A percentile compares a stretch with the other conserved stretches of the same genome.
phyloP scores from a whole-genome alignment of 2,329 filamentous ascomycete species.

The Fusarium sp. region DNA sequence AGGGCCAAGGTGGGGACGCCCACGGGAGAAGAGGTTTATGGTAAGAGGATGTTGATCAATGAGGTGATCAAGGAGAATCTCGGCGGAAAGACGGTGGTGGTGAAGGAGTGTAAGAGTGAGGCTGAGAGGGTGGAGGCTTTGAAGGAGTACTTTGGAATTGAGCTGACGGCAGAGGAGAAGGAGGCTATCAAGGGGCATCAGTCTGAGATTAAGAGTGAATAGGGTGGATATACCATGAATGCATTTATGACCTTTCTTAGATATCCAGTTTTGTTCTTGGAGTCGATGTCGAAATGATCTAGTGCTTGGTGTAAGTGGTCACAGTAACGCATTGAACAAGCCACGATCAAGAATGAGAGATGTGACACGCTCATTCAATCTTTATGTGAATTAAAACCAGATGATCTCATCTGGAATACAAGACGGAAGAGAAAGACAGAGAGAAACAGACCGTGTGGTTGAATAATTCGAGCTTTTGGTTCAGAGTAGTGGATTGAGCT shows the following conservation, averaged over 20 bases:
- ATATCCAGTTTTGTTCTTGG: neutral
- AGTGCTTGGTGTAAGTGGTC: neutral
- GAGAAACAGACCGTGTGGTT: neutral
- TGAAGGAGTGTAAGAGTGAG: constrained; percentile 63
- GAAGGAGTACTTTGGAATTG: constrained; percentile 64
- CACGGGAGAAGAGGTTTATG: constrained; percentile 59
- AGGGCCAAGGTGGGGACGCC: constrained; percentile 54
- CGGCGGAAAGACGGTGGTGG: constrained; percentile 60
- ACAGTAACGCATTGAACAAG: neutral
- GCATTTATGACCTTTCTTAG: neutral
- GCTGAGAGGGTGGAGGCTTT: constrained; percentile 64
- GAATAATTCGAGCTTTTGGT: neutral
- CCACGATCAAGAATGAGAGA: neutral
- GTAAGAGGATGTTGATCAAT: constrained; percentile 65
- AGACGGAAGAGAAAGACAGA: neutral
- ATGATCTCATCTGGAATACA: neutral
- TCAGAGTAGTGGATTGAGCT: rapidly evolving
- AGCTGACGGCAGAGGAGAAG: constrained; percentile 62
- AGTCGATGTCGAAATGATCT: neutral
- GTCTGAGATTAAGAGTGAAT: constrained; percentile 55
- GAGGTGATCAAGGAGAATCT: constrained; percentile 65
- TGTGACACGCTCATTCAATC: neutral
- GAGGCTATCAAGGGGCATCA: constrained; percentile 61
- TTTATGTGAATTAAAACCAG: neutral
- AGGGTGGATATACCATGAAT: constrained; percentile 7